phyloP scores from a whole-genome alignment of 352 stramenopile species.

The Phytophthora palmivora region DNA sequence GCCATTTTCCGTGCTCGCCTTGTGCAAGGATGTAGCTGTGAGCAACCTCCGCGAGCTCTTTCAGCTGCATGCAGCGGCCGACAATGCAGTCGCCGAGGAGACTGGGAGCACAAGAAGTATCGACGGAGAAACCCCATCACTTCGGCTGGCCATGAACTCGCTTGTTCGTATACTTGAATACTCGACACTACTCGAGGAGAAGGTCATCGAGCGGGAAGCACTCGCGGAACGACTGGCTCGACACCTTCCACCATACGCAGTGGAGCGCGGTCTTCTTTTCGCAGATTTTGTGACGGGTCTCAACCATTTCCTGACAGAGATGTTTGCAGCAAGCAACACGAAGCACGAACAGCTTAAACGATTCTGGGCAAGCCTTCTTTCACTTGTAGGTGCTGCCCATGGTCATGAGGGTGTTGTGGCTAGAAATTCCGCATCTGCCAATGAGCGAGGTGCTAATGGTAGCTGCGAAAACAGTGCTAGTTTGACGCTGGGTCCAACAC shows the following conservation, averaged over 20 bases:
- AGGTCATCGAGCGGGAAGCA: slow-evolving; percentile 39
- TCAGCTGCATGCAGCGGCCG: slow-evolving; percentile 42
- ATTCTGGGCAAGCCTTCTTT: slow-evolving; percentile 65
- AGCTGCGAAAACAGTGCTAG: slow-evolving; percentile 11
- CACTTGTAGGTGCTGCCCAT: slow-evolving; percentile 32
- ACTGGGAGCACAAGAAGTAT: not conserved
- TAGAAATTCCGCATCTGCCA: not conserved
- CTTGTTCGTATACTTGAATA: slow-evolving; percentile 58
- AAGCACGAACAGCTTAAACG: slow-evolving; percentile 49
- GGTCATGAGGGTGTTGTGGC: slow-evolving; percentile 4
- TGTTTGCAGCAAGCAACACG: slow-evolving; percentile 37
- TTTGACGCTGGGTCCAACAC: slow-evolving; percentile 27
- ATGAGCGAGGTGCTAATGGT: slow-evolving; percentile 2
- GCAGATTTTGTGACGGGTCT: slow-evolving; percentile 62
- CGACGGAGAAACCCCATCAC: slow-evolving; percentile 14
- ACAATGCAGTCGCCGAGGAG: slow-evolving; percentile 17
- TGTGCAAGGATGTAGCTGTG: slow-evolving; percentile 62
- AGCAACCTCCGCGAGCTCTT: slow-evolving; percentile 64
- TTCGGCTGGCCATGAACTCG: slow-evolving; percentile 47
- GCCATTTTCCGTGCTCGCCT: slow-evolving; percentile 52
- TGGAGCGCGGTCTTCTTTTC: slow-evolving; percentile 58
- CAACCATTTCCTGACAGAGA: slow-evolving; percentile 48
- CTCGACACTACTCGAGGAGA: slow-evolving; percentile 49
- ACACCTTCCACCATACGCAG: slow-evolving; percentile 53
- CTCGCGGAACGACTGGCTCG: slow-evolving; percentile 35